A percentile compares a stretch with the other conserved stretches of the same genome.
Conservation (phyloP, 2,329 filamentous ascomycete genomes). For the Pestalotiopsis sp. region DNA sequence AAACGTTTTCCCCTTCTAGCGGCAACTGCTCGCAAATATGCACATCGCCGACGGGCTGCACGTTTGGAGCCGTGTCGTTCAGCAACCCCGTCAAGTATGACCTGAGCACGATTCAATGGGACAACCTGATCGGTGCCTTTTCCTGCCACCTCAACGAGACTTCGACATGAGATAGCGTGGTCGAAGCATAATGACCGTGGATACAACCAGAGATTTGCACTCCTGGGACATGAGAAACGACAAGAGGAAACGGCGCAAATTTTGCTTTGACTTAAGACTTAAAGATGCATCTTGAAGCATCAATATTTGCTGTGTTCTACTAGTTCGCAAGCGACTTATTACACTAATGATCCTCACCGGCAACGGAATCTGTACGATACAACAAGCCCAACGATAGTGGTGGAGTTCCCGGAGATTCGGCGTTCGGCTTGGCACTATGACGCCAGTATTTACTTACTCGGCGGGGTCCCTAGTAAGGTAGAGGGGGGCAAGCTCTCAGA, state of each 20-base stretch:
- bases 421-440: slow-evolving; percentile 11
- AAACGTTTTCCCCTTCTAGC: slow-evolving; percentile 16
- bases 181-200: neutral
- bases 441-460: slow-evolving; percentile 1
- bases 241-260: neutral
- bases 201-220: neutral
- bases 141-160: slow-evolving; percentile 35
- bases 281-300: neutral
- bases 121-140: slow-evolving; percentile 40
- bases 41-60: slow-evolving; percentile 55
- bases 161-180: slow-evolving; percentile 11
- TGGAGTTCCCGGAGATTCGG: slow-evolving; percentile 6
- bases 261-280: neutral
- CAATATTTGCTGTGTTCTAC: neutral
- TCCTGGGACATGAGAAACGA: neutral
- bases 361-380: neutral
- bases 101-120: slow-evolving; percentile 47
- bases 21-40: slow-evolving; percentile 45
- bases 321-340: neutral
- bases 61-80: slow-evolving; percentile 50
- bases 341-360: neutral
- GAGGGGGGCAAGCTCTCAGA: neutral
- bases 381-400: neutral
- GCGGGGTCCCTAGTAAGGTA: neutral
- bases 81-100: slow-evolving; percentile 49